Base-by-base conservation (phyloP, 2,329 filamentous ascomycete genomes). In the Hortaea sp. region DNA sequence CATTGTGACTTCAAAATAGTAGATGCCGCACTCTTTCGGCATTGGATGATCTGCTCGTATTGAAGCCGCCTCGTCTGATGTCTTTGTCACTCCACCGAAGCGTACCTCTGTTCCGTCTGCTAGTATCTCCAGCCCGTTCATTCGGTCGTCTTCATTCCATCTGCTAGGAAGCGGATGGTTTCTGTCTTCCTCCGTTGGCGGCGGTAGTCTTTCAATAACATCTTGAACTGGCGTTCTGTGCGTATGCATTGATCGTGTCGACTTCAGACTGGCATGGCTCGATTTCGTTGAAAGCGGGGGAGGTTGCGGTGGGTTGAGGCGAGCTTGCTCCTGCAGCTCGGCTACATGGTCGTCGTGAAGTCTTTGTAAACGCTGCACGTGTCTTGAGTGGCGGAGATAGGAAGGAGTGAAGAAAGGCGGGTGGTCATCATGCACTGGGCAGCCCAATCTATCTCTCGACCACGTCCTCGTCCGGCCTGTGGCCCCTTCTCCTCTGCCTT, bases 21-120 rank as follows among this genome's bases (percentile, higher is more conserved):
- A 98, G 49, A 98, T 83, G 1, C 92, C 92, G 55, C 86, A 92
- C 60, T 94, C 84, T 32, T 81, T 75, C 4, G 92, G 88, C 80
- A 97, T 95, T 42, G 82, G 78, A 63, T 88, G 75, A 64, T 98
- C 85, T 29, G 89, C 79, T 46, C 92, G 81, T 48, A 95, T 81
- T 9, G 86, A 79, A 32, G 81, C 88, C 12, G 88, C 86, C 63
- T 97, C 92, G 59, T 84, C 79, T 48, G 74, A 69, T 39, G 76
- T 74, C 62, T 79, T 79, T 37, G 70, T 69, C 7, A 71, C 64
- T 20, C 78, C 78, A 37, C 66, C 68, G 58, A 79, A 81, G 49
- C 74, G 72, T 46, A 94, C 80, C 58, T 90, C 84, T 43, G 82
- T 71, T 1, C 87, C 88, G 55, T 88, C 81, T 4, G 75, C 74